Conservation (phyloP, 1,139 yeast genomes). For the Geotrichum reessii region DNA sequence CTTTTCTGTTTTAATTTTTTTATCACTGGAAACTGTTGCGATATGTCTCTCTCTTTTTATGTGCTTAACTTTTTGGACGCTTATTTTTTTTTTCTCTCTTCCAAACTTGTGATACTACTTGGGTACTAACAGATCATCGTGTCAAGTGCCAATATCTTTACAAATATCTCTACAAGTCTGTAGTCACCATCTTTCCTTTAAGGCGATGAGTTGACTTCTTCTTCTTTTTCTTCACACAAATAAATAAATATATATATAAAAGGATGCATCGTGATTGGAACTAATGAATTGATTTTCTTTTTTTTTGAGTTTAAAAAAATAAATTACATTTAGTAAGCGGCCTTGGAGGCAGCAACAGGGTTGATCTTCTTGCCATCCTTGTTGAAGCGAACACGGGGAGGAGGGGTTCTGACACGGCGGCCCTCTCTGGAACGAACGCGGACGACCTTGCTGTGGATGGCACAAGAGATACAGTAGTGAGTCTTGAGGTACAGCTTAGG, state of each 20-base stretch:
- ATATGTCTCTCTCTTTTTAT: background rate
- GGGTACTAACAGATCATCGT: background rate
- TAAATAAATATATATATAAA: background rate
- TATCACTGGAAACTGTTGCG: background rate
- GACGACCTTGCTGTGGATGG: constrained; percentile 99
- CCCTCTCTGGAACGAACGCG: constrained; percentile 99
- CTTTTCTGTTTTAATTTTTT: background rate
- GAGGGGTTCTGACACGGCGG: constrained; percentile 99
- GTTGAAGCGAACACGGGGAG: constrained; percentile 98
- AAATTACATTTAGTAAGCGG: constrained; percentile 44
- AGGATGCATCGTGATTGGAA: background rate
- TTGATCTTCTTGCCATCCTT: constrained; percentile 86
- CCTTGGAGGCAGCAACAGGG: constrained; percentile 98
- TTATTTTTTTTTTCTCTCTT: background rate
- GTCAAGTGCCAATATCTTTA: background rate
- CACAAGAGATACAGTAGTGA: constrained; percentile 99
- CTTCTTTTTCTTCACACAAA: background rate
- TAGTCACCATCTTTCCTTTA: too few species aligned
- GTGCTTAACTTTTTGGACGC: background rate
- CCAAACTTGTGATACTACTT: background rate
- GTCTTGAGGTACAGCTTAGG: constrained; percentile 99
- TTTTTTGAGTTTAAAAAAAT: background rate
- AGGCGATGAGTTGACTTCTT: too few species aligned
- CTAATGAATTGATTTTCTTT: constrained; percentile 2
- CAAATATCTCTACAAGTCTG: background rate